A percentile compares a stretch with the other conserved stretches of the same genome.
phyloP scores from a whole-genome alignment of 2,329 filamentous ascomycete genomes.

The Exophiala sp. region DNA sequence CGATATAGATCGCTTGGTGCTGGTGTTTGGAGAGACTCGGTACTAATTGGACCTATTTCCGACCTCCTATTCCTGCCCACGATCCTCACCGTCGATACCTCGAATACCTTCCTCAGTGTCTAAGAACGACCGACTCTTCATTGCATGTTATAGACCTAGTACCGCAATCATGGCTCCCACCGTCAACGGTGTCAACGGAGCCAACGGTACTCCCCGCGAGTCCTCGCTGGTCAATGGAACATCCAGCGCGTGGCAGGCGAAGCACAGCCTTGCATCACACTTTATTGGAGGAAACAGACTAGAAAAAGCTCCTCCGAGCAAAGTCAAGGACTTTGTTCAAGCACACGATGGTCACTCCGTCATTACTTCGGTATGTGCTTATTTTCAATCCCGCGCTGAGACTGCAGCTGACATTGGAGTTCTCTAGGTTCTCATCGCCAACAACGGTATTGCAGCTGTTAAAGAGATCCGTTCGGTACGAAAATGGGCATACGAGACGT shows the following conservation, averaged over 20 bases:
- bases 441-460: conserved; percentile 99
- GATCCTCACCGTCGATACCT: conserved; percentile 1
- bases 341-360: conserved; percentile 90
- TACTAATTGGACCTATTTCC: conserved; percentile 25
- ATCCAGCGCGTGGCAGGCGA: conserved; percentile 68
- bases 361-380: conserved; percentile 80
- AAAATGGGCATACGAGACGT: conserved; percentile 99
- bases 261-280: conserved; percentile 80
- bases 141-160: conserved; percentile 29
- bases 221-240: conserved; percentile 46
- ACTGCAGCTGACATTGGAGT: conserved; percentile 20
- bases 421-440: conserved; percentile 87
- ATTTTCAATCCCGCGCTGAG: not conserved
- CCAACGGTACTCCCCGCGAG: conserved; percentile 33
- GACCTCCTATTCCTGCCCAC: conserved; percentile 23
- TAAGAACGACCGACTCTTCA: conserved; percentile 2
- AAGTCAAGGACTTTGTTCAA: conserved; percentile 94
- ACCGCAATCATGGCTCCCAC: conserved; percentile 36
- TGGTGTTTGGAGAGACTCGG: conserved; percentile 15
- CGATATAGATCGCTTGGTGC: conserved; percentile 17
- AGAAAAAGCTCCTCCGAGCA: conserved; percentile 73
- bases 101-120: not conserved
- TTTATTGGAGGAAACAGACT: conserved; percentile 95
- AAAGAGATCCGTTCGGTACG: conserved; percentile 98
- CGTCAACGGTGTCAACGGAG: conserved; percentile 29